phyloP scores from a whole-genome alignment of 345 rosid species.

The Hevea brasiliensis region DNA sequence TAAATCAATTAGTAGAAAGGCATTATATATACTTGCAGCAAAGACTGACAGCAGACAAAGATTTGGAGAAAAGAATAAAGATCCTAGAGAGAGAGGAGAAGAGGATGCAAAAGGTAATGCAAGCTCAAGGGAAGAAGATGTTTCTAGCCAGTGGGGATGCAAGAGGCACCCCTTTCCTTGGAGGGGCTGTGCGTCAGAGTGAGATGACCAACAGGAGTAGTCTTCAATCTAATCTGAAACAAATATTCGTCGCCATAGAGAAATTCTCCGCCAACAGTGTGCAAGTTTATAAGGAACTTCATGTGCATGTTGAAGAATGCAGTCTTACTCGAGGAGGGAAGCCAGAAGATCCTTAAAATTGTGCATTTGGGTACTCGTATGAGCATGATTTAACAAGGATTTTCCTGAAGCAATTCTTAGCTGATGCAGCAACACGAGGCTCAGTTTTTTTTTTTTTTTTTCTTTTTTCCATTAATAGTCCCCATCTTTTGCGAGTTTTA shows the following conservation, averaged over 20 bases:
- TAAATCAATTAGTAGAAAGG: conserved; percentile 35
- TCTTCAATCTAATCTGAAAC: conserved; percentile 33
- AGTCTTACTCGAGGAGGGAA: conserved; percentile 7
- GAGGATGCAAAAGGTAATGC: conserved; percentile 36
- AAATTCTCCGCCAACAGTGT: conserved; percentile 33
- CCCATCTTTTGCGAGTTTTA: too few species aligned
- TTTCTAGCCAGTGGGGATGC: not conserved
- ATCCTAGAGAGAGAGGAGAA: conserved; percentile 44
- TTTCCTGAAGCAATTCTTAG: too few species aligned
- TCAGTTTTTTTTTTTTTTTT: too few species aligned
- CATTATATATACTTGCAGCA: conserved; percentile 34
- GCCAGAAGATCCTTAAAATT: conserved; percentile 1
- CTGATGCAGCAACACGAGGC: too few species aligned
- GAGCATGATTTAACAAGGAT: not conserved
- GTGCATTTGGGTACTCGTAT: not conserved
- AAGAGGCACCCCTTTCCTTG: not conserved
- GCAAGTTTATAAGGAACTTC: conserved; percentile 37
- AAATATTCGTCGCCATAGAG: conserved; percentile 41
- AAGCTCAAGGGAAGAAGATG: conserved; percentile 27
- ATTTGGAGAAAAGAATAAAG: conserved; percentile 41
- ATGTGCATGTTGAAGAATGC: conserved; percentile 20
- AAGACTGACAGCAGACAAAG: conserved; percentile 38
- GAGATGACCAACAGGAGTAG: conserved; percentile 10
- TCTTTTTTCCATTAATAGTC: too few species aligned
- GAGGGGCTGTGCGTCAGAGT: conserved; percentile 8